Evolutionary conservation across 2,329 filamentous ascomycete species (phyloP).

Genomic region (Fusarium buharicum): DNA sequence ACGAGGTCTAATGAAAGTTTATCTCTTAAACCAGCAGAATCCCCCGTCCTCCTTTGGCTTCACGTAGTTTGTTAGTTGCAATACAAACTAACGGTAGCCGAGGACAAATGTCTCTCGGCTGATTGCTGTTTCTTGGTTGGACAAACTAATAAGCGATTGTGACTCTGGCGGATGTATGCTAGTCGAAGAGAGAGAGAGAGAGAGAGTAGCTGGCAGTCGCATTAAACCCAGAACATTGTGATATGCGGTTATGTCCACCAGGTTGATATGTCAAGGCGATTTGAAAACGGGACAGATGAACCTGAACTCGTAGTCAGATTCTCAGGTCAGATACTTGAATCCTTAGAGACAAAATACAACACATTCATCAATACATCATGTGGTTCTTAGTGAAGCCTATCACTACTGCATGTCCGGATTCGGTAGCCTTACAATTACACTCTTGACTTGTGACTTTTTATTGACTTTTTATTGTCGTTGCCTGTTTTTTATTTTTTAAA

Average conservation of each 20-base stretch:
- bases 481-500: conserved; percentile 23
- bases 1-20: background rate
- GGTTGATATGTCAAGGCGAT: background rate
- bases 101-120: background rate
- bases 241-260: conserved; percentile 11
- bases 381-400: conserved; percentile 13
- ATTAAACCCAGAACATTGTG: conserved; percentile 18
- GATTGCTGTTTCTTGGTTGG: conserved; percentile 3
- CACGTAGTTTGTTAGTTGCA: background rate
- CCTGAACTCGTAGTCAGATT: conserved; percentile 9
- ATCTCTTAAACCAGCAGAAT: background rate
- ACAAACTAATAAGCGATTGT: conserved; percentile 11
- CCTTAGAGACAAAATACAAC: conserved; percentile 7
- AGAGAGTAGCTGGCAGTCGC: conserved; percentile 7
- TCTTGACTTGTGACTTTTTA: conserved; percentile 16
- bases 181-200: background rate
- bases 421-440: conserved; percentile 21
- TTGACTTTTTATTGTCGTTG: conserved; percentile 35
- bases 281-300: conserved; percentile 23
- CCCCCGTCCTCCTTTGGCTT: background rate
- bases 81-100: background rate
- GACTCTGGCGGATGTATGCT: background rate
- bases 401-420: conserved; percentile 27
- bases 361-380: conserved; percentile 18
- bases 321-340: background rate